phyloP scores from a whole-genome alignment of 2,329 filamentous ascomycete species.

The Cordyceps pruinosa region DNA sequence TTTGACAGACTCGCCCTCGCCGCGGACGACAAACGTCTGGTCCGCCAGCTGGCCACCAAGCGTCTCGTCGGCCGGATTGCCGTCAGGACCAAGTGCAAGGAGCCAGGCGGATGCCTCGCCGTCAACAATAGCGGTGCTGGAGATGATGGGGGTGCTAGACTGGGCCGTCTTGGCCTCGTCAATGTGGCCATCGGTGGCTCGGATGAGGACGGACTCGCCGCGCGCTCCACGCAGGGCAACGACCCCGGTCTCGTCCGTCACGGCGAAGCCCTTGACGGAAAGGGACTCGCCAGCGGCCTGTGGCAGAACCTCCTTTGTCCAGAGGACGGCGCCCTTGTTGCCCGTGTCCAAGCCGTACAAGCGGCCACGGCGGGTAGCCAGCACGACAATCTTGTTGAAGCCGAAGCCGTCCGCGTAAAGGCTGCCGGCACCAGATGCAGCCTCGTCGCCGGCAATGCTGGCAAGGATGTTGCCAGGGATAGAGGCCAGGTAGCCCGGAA shows the following conservation, averaged over 20 bases:
- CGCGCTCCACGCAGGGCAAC: slow-evolving; percentile 53
- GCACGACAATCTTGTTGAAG: slow-evolving; percentile 75
- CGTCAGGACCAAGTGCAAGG: slow-evolving; percentile 45
- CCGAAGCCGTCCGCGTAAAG: slow-evolving; percentile 72
- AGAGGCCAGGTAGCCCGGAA: slow-evolving; percentile 65
- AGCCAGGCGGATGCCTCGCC: slow-evolving; percentile 46
- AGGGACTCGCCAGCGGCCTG: slow-evolving; percentile 50
- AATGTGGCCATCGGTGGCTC: slow-evolving; percentile 45
- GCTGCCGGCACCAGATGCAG: slow-evolving; percentile 34
- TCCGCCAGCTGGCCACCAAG: slow-evolving; percentile 40
- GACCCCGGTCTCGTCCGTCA: slow-evolving; percentile 48
- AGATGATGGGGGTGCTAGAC: slow-evolving; percentile 24
- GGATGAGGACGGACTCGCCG: slow-evolving; percentile 55
- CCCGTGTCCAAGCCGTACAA: slow-evolving; percentile 75
- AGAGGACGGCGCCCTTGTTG: slow-evolving; percentile 65
- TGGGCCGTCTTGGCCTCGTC: slow-evolving; percentile 33
- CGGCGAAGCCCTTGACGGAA: slow-evolving; percentile 61
- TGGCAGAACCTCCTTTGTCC: slow-evolving; percentile 61
- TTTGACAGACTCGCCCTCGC: slow-evolving; percentile 42
- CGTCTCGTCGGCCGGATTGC: slow-evolving; percentile 39
- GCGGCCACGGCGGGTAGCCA: slow-evolving; percentile 73
- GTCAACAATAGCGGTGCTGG: slow-evolving; percentile 45
- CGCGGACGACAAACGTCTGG: slow-evolving; percentile 48
- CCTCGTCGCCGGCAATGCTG: slow-evolving; percentile 53
- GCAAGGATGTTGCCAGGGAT: slow-evolving; percentile 63